phyloP scores from a whole-genome alignment of 768 basidiomycete species.

The Russula vinacea region DNA sequence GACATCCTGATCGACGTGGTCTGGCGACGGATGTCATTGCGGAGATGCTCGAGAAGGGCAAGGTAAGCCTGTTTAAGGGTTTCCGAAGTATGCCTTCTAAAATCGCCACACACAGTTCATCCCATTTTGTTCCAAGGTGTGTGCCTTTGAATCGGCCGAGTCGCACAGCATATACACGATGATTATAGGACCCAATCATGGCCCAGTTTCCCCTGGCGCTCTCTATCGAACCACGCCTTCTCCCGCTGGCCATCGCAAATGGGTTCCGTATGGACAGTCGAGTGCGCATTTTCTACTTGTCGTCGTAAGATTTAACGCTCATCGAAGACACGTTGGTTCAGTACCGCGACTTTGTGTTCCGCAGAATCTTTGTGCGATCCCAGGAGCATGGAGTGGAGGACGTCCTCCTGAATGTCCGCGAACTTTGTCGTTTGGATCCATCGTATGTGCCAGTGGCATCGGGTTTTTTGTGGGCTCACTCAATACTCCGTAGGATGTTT shows the following conservation, averaged over 20 bases:
- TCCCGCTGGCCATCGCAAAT: conserved; percentile 68
- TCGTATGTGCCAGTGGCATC: conserved; percentile 44
- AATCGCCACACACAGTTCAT: conserved; percentile 53
- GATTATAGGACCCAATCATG: conserved; percentile 68
- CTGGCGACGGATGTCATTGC: conserved; percentile 62
- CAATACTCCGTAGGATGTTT: conserved; percentile 58
- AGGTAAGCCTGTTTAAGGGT: conserved; percentile 43
- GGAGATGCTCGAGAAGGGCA: conserved; percentile 66
- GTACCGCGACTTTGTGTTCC: conserved; percentile 85
- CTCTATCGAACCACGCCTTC: conserved; percentile 70
- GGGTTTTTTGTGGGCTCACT: conserved; percentile 15
- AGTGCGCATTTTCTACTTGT: conserved; percentile 40
- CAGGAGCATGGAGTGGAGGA: conserved; percentile 57
- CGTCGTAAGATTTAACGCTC: neutral
- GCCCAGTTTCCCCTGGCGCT: conserved; percentile 71
- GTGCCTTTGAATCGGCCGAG: conserved; percentile 18
- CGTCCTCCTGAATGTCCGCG: conserved; percentile 66
- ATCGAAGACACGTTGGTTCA: conserved; percentile 33
- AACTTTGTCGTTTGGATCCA: conserved; percentile 65
- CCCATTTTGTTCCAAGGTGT: conserved; percentile 69
- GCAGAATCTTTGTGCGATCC: conserved; percentile 76
- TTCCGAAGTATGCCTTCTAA: conserved; percentile 5
- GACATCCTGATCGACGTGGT: conserved; percentile 55
- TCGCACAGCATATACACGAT: neutral
- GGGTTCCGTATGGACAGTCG: conserved; percentile 79